phyloP scores from a whole-genome alignment of 148 eudicot genomes.

The Talinum fruticosum region DNA sequence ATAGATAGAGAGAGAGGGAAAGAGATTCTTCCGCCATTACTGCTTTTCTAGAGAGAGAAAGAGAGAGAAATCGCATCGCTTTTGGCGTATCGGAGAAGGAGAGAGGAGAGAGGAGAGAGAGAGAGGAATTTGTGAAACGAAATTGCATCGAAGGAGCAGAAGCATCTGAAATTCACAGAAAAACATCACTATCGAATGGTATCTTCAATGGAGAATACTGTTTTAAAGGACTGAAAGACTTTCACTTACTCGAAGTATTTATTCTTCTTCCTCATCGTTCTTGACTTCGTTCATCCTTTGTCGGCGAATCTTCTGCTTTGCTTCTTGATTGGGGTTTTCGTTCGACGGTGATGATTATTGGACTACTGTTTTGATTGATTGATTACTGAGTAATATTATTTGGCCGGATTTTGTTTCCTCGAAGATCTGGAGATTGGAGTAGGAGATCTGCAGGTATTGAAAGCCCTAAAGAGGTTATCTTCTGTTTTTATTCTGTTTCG shows the following conservation, averaged over 20 bases:
- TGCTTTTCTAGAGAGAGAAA: conserved; percentile 2
- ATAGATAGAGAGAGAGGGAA: conserved; percentile 10
- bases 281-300: background rate
- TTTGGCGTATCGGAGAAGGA: conserved; percentile 1
- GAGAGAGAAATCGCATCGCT: background rate
- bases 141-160: background rate
- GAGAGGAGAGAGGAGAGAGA: background rate
- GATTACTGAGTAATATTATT: no score
- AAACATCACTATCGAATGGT: background rate
- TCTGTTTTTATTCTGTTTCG: background rate
- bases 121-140: background rate
- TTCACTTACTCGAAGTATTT: background rate
- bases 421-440: conserved; percentile 15
- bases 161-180: background rate
- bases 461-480: conserved; percentile 1
- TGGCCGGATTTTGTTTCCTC: background rate
- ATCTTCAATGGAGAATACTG: conserved; percentile 6
- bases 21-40: background rate
- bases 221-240: background rate
- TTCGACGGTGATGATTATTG: background rate
- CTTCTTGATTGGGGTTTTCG: background rate
- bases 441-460: conserved; percentile 14
- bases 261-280: background rate
- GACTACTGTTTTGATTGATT: background rate
- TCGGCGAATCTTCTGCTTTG: no score